A percentile compares a stretch with the other conserved stretches of the same genome.
Evolutionary conservation across 2,329 filamentous ascomycete species (phyloP).

Genomic region (Emmonsia crescens): DNA sequence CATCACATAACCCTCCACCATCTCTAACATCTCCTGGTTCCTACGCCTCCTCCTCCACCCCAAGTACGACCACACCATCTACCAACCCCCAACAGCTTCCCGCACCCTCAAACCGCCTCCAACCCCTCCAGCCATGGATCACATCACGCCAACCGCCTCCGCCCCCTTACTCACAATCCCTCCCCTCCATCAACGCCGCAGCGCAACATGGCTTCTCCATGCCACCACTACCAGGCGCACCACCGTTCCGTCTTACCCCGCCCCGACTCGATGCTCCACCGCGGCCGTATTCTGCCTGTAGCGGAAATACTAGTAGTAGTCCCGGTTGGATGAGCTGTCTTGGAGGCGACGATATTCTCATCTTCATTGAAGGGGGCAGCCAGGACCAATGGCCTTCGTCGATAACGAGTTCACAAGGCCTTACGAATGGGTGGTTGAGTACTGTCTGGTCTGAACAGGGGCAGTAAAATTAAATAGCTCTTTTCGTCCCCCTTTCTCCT

Average conservation of each 20-base stretch:
- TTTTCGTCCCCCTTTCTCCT: too few relatives aligned
- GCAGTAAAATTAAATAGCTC: not conserved
- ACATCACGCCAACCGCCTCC: conserved; percentile 20
- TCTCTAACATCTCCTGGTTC: conserved; percentile 20
- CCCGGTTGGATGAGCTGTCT: conserved; percentile 8
- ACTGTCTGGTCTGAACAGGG: conserved; percentile 6
- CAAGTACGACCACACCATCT: conserved; percentile 18
- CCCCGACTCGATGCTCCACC: conserved; percentile 1
- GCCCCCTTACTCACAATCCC: not conserved
- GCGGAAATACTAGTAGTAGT: not conserved
- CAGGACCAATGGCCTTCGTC: conserved; percentile 9
- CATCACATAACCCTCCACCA: conserved; percentile 20
- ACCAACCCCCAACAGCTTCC: conserved; percentile 13
- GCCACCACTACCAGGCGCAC: conserved; percentile 12
- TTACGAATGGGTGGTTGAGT: conserved; percentile 8
- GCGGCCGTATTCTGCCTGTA: not conserved
- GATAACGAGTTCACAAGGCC: not conserved
- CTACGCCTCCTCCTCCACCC: conserved; percentile 14
- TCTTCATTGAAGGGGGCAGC: conserved; percentile 11
- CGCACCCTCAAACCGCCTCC: conserved; percentile 24
- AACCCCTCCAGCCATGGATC: conserved; percentile 32
- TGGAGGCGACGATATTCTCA: conserved; percentile 13
- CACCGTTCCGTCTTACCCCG: conserved; percentile 1
- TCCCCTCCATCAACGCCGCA: conserved; percentile 29
- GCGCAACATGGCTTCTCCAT: conserved; percentile 24